These are phyloP conservation scores for Huntiella bhutanensis DNA, from an alignment of 2,329 filamentous ascomycete genomes.

Conservation along the genomic window DNA sequence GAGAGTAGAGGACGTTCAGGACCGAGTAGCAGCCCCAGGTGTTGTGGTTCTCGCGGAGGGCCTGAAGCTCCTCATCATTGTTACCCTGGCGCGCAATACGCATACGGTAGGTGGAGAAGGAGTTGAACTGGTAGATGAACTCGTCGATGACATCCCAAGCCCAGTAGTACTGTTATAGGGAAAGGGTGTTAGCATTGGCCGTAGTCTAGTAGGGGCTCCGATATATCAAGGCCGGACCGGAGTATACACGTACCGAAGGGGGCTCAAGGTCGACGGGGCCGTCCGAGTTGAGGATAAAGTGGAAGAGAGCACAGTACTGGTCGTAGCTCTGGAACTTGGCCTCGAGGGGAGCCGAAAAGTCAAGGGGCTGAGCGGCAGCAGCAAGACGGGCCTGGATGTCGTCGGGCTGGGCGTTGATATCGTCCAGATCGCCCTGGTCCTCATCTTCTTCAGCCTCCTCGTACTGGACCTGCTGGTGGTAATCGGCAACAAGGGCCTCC, in stretches of 20 bases:
- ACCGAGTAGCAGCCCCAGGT: constrained; percentile 99
- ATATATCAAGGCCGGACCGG: background rate
- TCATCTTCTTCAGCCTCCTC: constrained; percentile 72
- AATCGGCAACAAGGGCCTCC: constrained; percentile 87
- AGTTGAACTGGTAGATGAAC: constrained; percentile 99
- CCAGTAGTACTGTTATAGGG: constrained; percentile 66
- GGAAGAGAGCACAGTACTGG: constrained; percentile 97
- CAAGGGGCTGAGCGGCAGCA: constrained; percentile 81
- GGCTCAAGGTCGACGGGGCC: constrained; percentile 96
- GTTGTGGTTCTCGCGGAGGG: constrained; percentile 91
- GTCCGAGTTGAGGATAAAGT: constrained; percentile 97
- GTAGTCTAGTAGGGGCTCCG: background rate
- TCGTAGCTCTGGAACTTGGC: constrained; percentile 98
- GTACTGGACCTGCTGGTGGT: constrained; percentile 89
- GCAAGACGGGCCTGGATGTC: constrained; percentile 86
- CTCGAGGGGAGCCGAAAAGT: constrained; percentile 89
- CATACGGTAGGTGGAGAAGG: constrained; percentile 93
- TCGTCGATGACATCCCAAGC: constrained; percentile 99
- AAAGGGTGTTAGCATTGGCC: constrained; percentile 2
- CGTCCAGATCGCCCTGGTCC: constrained; percentile 23
- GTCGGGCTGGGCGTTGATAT: constrained; percentile 55
- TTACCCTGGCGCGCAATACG: constrained; percentile 64
- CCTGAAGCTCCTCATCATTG: constrained; percentile 80
- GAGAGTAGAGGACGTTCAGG: constrained; percentile 95
- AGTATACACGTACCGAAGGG: constrained; percentile 57